phyloP scores from a whole-genome alignment of 257 asterid species.

The Eustoma russellianum region DNA sequence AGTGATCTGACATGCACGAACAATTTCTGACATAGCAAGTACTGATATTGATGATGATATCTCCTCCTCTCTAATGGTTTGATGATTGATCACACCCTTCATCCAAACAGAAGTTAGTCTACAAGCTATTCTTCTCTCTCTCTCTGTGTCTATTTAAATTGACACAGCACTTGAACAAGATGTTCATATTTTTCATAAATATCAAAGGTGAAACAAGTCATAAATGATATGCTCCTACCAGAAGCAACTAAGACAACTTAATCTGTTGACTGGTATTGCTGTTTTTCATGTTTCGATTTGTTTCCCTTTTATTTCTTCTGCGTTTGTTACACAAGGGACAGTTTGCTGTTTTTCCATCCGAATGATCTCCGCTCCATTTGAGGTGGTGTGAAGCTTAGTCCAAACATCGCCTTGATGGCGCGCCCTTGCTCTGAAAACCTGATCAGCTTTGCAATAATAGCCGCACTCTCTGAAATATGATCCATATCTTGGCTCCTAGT shows the following conservation, averaged over 20 bases:
- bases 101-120: background rate
- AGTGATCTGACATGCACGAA: too few relatives aligned
- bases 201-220: too few relatives aligned
- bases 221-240: too few relatives aligned
- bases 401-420: constrained; percentile 45
- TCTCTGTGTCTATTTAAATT: background rate
- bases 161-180: too few relatives aligned
- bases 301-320: too few relatives aligned
- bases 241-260: too few relatives aligned
- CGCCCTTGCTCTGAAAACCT: constrained; percentile 33
- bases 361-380: constrained; percentile 28
- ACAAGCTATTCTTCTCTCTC: background rate
- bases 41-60: background rate
- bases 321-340: constrained; percentile 21
- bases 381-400: constrained; percentile 41
- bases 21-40: too few relatives aligned
- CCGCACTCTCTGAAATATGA: constrained; percentile 31
- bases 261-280: too few relatives aligned
- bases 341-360: constrained; percentile 35
- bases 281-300: too few relatives aligned
- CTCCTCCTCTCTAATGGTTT: background rate
- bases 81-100: background rate
- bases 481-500: constrained; percentile 19
- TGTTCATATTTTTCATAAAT: too few relatives aligned
- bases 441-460: constrained; percentile 39